Conservation (phyloP, 2,329 filamentous ascomycete species). For the Colletotrichum simmondsii region DNA sequence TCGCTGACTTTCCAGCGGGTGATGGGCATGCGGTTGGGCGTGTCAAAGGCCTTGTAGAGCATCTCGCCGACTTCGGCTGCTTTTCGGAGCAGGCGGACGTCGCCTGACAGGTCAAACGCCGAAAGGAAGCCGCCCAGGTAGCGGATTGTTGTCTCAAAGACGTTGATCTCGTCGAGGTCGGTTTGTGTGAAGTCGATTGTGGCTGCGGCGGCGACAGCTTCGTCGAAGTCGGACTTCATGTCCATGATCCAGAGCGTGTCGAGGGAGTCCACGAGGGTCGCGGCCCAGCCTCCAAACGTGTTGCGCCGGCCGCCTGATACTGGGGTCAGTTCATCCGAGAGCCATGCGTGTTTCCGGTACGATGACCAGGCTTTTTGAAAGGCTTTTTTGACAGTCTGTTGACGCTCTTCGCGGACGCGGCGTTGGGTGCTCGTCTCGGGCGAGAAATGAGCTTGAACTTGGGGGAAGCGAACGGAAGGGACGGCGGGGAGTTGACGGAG, state of each 20-base stretch:
- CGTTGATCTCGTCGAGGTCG: slow-evolving; percentile 48
- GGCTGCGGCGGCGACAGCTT: slow-evolving; percentile 60
- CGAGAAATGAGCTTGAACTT: slow-evolving; percentile 45
- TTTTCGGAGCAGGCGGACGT: slow-evolving; percentile 54
- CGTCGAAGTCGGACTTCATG: slow-evolving; percentile 65
- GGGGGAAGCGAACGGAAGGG: slow-evolving; percentile 42
- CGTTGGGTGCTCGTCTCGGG: slow-evolving; percentile 37
- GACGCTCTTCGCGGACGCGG: slow-evolving; percentile 40
- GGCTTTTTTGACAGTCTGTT: slow-evolving; percentile 51
- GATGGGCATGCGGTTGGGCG: slow-evolving; percentile 58
- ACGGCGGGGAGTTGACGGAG: slow-evolving; percentile 45
- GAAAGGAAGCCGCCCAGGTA: slow-evolving; percentile 60
- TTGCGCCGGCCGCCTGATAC: slow-evolving; percentile 60
- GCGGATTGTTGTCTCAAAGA: slow-evolving; percentile 58
- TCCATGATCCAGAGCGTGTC: slow-evolving; percentile 74
- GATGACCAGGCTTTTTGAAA: slow-evolving; percentile 60
- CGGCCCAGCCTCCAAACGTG: slow-evolving; percentile 65
- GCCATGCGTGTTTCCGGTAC: slow-evolving; percentile 64
- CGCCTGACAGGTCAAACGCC: slow-evolving; percentile 57
- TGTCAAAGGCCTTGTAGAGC: slow-evolving; percentile 59
- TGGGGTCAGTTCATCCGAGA: slow-evolving; percentile 63
- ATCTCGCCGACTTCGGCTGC: slow-evolving; percentile 58
- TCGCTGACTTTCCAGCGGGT: slow-evolving; percentile 40
- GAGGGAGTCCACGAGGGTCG: slow-evolving; percentile 69
- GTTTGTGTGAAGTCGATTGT: slow-evolving; percentile 62